Base-by-base conservation (phyloP, 2,329 filamentous ascomycete genomes). In the Phialophora expanda region DNA sequence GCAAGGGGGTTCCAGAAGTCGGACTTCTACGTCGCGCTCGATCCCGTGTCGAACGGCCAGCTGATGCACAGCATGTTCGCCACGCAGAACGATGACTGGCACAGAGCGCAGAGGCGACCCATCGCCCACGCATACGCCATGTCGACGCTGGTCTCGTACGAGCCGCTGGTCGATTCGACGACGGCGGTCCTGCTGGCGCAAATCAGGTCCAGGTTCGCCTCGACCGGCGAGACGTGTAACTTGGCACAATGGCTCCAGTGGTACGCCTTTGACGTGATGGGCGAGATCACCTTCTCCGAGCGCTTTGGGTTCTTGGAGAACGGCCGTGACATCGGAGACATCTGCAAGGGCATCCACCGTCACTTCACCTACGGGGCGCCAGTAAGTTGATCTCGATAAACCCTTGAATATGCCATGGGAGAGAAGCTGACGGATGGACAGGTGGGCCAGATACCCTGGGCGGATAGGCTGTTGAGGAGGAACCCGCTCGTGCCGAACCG, bases 321-420 rank as follows among this genome's bases (percentile, higher is more conserved):
- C 1, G 75, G 73, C 14, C 69, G 55, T 2, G 75, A 78, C 59
- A 71, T 77, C 44, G 73, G 75, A 24, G 81, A 81, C 0, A 72
- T 83, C 24, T 82, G 78, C 62, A 75, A 76, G 0, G 74, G 75
- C 66, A 72, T 78, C 67, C 79, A 83, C 59, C 68, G 69, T 0
- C 71, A 70, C 1, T 54, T 80, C 1, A 79, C 76, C 44, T 73
- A 72, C 0, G 30, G 74, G 0, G 64, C 58, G 11, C 46, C 24
- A 34, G 48, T 51, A 53, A 53, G 44, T 30, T 30, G 20, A 20
- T 32, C 22, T n/a, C 4, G 22, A 28, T 11, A 32, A 12, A 3
- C 12, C 14, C 4, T 30, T 12, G 7, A 4, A 34, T 20, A 28
- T 2, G 20, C 12, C 53, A 38, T 30, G 5, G 32, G 11, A 7